These are phyloP conservation scores for Aspergillus piperis DNA, from an alignment of 2,329 filamentous ascomycete species.

Conservation along the genomic window DNA sequence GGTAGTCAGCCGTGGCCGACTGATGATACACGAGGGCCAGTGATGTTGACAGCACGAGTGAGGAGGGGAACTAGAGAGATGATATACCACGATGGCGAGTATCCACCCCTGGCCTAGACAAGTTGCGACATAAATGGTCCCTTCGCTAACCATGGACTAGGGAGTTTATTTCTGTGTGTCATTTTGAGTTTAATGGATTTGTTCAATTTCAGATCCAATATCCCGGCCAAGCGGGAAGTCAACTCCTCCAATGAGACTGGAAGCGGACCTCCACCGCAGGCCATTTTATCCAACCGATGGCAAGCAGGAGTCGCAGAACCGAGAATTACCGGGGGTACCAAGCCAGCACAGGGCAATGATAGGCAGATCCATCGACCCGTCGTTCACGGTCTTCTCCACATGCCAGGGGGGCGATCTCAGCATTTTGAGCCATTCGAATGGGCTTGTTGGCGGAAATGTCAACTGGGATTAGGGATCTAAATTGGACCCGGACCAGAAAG, in stretches of 20 bases:
- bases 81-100: slow-evolving; percentile 10
- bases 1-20: background rate
- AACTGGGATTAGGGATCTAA: background rate
- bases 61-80: slow-evolving; percentile 8
- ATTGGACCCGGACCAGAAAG: slow-evolving; percentile 1
- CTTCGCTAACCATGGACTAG: slow-evolving; percentile 1
- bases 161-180: background rate
- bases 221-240: background rate
- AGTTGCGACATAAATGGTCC: slow-evolving; percentile 3
- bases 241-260: slow-evolving; percentile 10
- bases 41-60: background rate
- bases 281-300: slow-evolving; percentile 10
- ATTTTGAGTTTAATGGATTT: slow-evolving; percentile 7
- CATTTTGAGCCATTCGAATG: background rate
- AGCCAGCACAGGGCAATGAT: slow-evolving; percentile 15
- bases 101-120: background rate
- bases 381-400: slow-evolving; percentile 20
- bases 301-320: slow-evolving; percentile 25
- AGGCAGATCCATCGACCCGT: slow-evolving; percentile 26
- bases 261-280: slow-evolving; percentile 10
- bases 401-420: slow-evolving; percentile 7
- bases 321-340: slow-evolving; percentile 17
- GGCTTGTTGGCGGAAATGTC: background rate
- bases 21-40: background rate
- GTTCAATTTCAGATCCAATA: slow-evolving; percentile 6